A percentile compares a stretch with the other conserved stretches of the same genome.
These are phyloP conservation scores for Cryptococcus sp. DNA, from an alignment of 1,284 basidiomycete species.

Conservation along the genomic window DNA sequence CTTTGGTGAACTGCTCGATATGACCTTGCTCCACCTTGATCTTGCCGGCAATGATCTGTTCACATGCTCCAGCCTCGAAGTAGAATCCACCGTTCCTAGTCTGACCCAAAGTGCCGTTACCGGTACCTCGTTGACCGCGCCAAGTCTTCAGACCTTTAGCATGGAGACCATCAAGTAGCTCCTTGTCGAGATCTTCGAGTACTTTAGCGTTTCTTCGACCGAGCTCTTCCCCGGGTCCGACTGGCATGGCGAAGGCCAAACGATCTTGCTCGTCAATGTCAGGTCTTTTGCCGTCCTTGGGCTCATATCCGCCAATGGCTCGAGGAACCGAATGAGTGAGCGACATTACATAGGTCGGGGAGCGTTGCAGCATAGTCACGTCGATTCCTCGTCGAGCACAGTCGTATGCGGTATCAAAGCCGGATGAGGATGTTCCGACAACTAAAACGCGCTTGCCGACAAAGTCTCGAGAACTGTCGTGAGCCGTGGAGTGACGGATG, in stretches of 20 bases:
- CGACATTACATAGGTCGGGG: conserved; percentile 59
- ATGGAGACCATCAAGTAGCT: conserved; percentile 55
- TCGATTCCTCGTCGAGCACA: conserved; percentile 52
- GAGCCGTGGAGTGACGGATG: conserved; percentile 54
- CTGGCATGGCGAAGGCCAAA: conserved; percentile 51
- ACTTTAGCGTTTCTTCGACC: conserved; percentile 15
- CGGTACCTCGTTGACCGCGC: conserved; percentile 25
- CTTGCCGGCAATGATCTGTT: conserved; percentile 32
- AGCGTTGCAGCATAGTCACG: conserved; percentile 61
- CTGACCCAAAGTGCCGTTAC: conserved; percentile 18
- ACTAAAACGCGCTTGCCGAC: conserved; percentile 61
- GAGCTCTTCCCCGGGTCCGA: conserved; percentile 24
- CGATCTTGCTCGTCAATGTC: conserved; percentile 49
- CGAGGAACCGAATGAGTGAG: conserved; percentile 49
- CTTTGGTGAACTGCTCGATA: conserved; percentile 23
- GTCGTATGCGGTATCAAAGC: conserved; percentile 50
- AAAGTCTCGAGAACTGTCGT: conserved; percentile 53
- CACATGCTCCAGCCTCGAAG: conserved; percentile 37
- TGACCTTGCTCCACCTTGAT: conserved; percentile 34
- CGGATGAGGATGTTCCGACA: conserved; percentile 61
- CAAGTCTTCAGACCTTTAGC: conserved; percentile 52
- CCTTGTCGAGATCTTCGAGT: conserved; percentile 32
- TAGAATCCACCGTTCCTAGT: conserved; percentile 36
- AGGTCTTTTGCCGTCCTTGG: conserved; percentile 49
- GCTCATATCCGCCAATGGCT: conserved; percentile 43